A percentile compares a stretch with the other conserved stretches of the same genome.
Evolutionary conservation across 306 rosid species (phyloP).

Genomic region (Arachis hypogaea): DNA sequence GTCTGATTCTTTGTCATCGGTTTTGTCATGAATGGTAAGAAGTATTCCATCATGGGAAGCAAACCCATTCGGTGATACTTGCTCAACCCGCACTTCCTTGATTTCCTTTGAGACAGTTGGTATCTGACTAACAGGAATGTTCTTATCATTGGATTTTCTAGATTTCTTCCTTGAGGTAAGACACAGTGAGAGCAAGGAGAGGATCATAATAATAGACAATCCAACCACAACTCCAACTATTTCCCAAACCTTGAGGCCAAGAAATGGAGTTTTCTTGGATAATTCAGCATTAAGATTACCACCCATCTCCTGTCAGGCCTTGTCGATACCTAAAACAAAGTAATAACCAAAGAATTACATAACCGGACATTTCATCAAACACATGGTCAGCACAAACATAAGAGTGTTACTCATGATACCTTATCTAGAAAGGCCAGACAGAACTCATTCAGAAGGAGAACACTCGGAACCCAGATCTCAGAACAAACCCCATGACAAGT

Average conservation of each 20-base stretch:
- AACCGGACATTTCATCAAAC: conserved; percentile 25
- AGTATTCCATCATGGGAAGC: conserved; percentile 83
- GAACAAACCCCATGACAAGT: conserved; percentile 49
- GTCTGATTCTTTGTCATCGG: conserved; percentile 76
- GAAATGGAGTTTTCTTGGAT: conserved; percentile 65
- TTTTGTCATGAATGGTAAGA: conserved; percentile 81
- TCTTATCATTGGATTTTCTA: conserved; percentile 51
- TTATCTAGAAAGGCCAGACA: conserved; percentile 23
- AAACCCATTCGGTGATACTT: conserved; percentile 65
- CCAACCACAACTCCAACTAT: conserved; percentile 82
- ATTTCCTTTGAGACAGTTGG: conserved; percentile 91
- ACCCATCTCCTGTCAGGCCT: conserved; percentile 55
- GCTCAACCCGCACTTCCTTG: conserved; percentile 87
- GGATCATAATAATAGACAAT: conserved; percentile 68
- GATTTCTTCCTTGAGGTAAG: conserved; percentile 79
- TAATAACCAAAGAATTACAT: conserved; percentile 23
- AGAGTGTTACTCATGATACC: conserved; percentile 29
- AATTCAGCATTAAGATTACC: conserved; percentile 63
- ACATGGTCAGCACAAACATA: conserved; percentile 23
- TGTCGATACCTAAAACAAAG: conserved; percentile 45
- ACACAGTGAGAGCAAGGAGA: conserved; percentile 68
- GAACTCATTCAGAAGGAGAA: conserved; percentile 28
- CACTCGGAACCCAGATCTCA: conserved; percentile 68
- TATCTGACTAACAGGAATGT: conserved; percentile 67
- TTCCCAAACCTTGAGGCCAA: conserved; percentile 86